phyloP scores from a whole-genome alignment of 129 eudicot species.

The Saussurea involucrata region DNA sequence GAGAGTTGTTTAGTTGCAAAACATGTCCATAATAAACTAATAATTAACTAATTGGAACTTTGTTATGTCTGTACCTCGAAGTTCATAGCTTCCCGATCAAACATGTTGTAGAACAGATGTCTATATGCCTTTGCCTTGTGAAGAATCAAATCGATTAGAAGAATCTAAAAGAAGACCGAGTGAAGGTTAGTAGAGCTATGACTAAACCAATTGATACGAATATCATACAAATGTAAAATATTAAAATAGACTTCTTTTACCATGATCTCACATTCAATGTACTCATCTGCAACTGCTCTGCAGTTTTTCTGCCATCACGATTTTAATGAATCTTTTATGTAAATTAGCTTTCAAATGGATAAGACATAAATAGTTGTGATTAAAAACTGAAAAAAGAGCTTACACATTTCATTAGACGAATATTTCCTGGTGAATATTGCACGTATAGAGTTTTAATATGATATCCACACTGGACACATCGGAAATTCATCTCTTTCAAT shows the following conservation, averaged over 20 bases:
- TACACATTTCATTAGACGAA: slow-evolving; percentile 82
- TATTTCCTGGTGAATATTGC: slow-evolving; percentile 84
- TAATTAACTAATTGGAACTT: neutral
- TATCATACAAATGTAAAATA: neutral
- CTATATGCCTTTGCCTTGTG: slow-evolving; percentile 89
- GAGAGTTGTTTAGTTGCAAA: too few relatives aligned
- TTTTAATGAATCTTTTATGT: neutral
- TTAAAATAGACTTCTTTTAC: slow-evolving; percentile 20
- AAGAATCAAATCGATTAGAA: slow-evolving; percentile 74
- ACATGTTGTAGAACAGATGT: slow-evolving; percentile 80
- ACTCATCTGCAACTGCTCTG: slow-evolving; percentile 75
- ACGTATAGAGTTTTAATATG: slow-evolving; percentile 54
- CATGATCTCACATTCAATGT: slow-evolving; percentile 91
- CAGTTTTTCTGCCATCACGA: slow-evolving; percentile 47
- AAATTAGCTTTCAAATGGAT: slow-evolving; percentile 5
- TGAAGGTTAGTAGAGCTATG: neutral
- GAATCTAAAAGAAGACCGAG: slow-evolving; percentile 45
- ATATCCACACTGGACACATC: slow-evolving; percentile 59
- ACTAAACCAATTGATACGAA: neutral
- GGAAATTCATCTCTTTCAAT: slow-evolving; percentile 26
- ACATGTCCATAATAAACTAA: neutral
- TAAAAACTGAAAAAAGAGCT: slow-evolving; percentile 9
- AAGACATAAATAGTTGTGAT: neutral
- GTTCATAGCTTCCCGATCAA: slow-evolving; percentile 36
- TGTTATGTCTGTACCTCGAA: slow-evolving; percentile 38